Percentiles rank a stretch among this genome's conserved stretches.
These are phyloP conservation scores for Penicillium crystallinum DNA, from an alignment of 495 filamentous ascomycete genomes.

Conservation along the genomic window DNA sequence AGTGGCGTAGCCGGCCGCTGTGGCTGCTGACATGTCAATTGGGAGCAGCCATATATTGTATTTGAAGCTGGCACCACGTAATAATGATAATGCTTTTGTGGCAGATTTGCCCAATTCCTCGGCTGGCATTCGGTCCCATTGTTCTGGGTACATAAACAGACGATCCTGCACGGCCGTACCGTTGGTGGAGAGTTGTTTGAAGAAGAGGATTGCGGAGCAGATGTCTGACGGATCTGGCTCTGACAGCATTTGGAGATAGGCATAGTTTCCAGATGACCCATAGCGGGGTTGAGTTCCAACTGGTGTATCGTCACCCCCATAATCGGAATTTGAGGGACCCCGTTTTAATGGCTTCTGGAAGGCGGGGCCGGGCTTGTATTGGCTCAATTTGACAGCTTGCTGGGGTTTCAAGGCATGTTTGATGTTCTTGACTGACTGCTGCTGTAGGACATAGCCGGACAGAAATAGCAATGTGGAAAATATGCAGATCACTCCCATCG, in stretches of 20 bases:
- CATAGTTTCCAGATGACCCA: slow-evolving; percentile 29
- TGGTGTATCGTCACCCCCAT: slow-evolving; percentile 10
- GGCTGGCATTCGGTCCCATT: slow-evolving; percentile 36
- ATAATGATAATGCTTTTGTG: slow-evolving; percentile 28
- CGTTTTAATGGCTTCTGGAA: slow-evolving; percentile 21
- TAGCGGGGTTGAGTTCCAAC: slow-evolving; percentile 4
- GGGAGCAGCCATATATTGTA: slow-evolving; percentile 45
- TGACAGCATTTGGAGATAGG: slow-evolving; percentile 43
- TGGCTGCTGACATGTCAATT: slow-evolving; percentile 40
- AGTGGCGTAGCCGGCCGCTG: slow-evolving; percentile 28
- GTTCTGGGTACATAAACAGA: slow-evolving; percentile 46
- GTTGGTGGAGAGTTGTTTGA: slow-evolving; percentile 36
- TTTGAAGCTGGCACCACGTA: slow-evolving; percentile 36
- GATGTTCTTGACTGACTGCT: slow-evolving; percentile 59
- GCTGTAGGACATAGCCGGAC: slow-evolving; percentile 66
- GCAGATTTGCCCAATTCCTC: slow-evolving; percentile 23
- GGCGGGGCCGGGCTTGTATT: slow-evolving; percentile 17
- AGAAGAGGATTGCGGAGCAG: slow-evolving; percentile 43
- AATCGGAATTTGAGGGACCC: slow-evolving; percentile 15
- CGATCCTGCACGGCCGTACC: slow-evolving; percentile 38
- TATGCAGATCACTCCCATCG: slow-evolving; percentile 45
- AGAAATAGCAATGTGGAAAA: slow-evolving; percentile 65
- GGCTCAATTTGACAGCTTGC: slow-evolving; percentile 11
- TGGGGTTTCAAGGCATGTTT: slow-evolving; percentile 53
- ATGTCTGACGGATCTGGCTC: slow-evolving; percentile 43